These are phyloP conservation scores for Carex myosuroides DNA, from an alignment of 176 grass and related monocot genomes.

Conservation along the genomic window DNA sequence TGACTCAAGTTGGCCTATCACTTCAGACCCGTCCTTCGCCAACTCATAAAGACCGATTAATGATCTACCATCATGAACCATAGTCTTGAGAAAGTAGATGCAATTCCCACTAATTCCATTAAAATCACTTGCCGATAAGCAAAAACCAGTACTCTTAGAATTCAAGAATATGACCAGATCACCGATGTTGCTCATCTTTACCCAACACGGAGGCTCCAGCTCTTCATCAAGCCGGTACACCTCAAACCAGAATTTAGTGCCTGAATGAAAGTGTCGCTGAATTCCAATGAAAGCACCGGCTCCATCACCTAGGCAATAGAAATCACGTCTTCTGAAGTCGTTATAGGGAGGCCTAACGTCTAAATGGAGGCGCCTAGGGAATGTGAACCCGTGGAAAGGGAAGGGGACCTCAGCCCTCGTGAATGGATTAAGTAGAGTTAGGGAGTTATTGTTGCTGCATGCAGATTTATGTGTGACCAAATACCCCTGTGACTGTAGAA, in stretches of 20 bases:
- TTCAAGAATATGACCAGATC: not conserved
- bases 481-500: not conserved
- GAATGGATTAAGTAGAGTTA: not conserved
- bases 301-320: no score
- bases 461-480: not conserved
- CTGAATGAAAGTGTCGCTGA: no score
- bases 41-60: not conserved
- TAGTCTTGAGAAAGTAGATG: not conserved
- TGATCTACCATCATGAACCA: not conserved
- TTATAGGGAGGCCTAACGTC: not conserved
- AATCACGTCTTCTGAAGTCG: no score
- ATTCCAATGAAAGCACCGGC: not conserved
- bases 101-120: not conserved
- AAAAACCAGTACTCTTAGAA: not conserved
- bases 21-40: not conserved
- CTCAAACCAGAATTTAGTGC: not conserved
- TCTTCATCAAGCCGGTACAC: not conserved
- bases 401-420: not conserved
- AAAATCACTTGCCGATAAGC: not conserved
- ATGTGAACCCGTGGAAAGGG: no score
- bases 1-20: not conserved
- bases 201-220: not conserved
- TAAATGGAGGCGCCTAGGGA: not conserved
- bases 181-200: not conserved
- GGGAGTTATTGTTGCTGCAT: not conserved